A percentile compares a stretch with the other conserved stretches of the same genome.
These are phyloP conservation scores for Coemansia javaensis DNA, from an alignment of 192 early-diverging fungal genomes.

Conservation along the genomic window DNA sequence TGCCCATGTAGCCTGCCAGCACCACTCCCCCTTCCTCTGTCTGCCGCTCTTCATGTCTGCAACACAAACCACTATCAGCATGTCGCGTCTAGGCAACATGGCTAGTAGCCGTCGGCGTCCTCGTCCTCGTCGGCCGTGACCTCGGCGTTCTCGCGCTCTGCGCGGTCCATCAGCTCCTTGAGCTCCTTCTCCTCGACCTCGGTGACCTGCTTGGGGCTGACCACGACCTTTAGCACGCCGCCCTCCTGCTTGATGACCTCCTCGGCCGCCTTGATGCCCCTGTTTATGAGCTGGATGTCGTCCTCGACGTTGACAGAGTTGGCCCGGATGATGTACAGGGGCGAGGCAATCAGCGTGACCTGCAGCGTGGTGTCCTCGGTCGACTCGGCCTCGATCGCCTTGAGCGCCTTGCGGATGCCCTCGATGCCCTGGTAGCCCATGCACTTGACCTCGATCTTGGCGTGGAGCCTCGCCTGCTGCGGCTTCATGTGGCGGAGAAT, in stretches of 20 bases:
- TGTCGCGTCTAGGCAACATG: too few species aligned
- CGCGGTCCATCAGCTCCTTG: conserved; percentile 78
- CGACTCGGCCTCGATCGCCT: conserved; percentile 76
- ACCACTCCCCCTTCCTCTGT: neutral
- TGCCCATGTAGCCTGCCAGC: neutral
- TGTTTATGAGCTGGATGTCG: conserved; percentile 86
- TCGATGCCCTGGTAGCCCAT: conserved; percentile 93
- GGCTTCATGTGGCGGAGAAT: conserved; percentile 91
- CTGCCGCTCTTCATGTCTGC: neutral
- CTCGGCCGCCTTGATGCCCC: conserved; percentile 77
- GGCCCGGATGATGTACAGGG: conserved; percentile 88
- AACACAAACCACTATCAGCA: neutral
- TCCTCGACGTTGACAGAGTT: conserved; percentile 75
- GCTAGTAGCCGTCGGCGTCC: conserved; percentile 52
- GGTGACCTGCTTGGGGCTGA: conserved; percentile 87
- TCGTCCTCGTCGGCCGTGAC: conserved; percentile 87
- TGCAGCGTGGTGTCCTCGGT: conserved; percentile 76
- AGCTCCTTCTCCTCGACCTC: conserved; percentile 94
- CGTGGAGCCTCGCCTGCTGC: conserved; percentile 92
- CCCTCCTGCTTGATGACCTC: conserved; percentile 64
- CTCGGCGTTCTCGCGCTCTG: conserved; percentile 88
- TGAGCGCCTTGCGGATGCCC: conserved; percentile 86
- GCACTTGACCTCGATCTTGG: conserved; percentile 92
- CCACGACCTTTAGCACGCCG: conserved; percentile 76
- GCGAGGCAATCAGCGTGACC: conserved; percentile 88